These are phyloP conservation scores for Lasiodiplodia hormozganensis DNA, from an alignment of 2,329 filamentous ascomycete species.

Conservation along the genomic window DNA sequence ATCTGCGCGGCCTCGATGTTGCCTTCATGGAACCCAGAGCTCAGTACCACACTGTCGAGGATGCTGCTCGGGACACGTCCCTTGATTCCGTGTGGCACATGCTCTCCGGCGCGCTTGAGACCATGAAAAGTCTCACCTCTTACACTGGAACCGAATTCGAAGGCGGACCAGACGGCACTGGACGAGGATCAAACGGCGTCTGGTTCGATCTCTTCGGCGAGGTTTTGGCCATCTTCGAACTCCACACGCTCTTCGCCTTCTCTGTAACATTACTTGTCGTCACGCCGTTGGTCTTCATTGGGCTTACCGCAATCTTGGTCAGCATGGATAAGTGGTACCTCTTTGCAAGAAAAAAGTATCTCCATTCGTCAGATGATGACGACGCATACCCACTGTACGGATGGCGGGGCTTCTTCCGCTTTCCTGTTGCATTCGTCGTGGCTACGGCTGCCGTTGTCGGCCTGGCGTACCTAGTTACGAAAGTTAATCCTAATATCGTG, in stretches of 20 bases:
- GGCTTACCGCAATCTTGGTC: constrained; percentile 72
- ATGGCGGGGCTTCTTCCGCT: constrained; percentile 82
- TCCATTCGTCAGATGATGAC: constrained; percentile 65
- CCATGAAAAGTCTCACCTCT: constrained; percentile 73
- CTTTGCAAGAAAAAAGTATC: constrained; percentile 71
- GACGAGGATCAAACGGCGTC: constrained; percentile 72
- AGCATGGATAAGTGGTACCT: constrained; percentile 86
- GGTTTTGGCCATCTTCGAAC: constrained; percentile 76
- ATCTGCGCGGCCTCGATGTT: constrained; percentile 87
- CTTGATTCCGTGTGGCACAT: constrained; percentile 84
- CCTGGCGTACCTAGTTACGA: constrained; percentile 76
- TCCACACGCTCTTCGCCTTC: constrained; percentile 83
- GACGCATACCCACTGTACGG: constrained; percentile 72
- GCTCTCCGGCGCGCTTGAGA: constrained; percentile 82
- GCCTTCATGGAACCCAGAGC: constrained; percentile 88
- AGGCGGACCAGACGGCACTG: constrained; percentile 68
- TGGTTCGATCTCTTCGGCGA: constrained; percentile 95
- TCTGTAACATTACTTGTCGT: constrained; percentile 83
- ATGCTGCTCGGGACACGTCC: constrained; percentile 83
- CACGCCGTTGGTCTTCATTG: constrained; percentile 74
- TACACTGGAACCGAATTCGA: constrained; percentile 72
- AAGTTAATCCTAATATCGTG: constrained; percentile 88
- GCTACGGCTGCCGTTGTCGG: constrained; percentile 73
- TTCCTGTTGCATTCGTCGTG: constrained; percentile 75
- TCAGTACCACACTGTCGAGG: constrained; percentile 89